Evolutionary conservation across 768 basidiomycete genomes (phyloP), one percentile per base, ranked within the genome.

Genomic region (Boletellus emodensis): DNA sequence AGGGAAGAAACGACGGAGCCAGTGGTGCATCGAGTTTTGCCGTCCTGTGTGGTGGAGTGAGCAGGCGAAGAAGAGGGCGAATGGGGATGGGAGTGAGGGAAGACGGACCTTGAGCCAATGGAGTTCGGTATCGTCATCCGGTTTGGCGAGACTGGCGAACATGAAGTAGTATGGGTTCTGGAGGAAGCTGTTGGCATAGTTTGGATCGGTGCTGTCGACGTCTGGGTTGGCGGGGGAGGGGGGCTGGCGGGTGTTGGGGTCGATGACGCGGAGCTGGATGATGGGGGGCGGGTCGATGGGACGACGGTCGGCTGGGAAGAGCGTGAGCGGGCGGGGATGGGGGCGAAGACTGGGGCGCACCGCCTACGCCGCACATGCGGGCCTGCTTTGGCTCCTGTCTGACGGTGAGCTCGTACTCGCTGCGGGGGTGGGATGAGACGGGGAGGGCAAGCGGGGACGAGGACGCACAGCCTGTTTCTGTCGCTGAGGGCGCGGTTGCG

Each of bases 221-320:
- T 67, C 67, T 32, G 61, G 57, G 6, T 69, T 65, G 3, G 58
- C 51, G 0, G 64, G 52, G 10, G 57, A 56, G 11, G 68, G 68
- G 0, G 64, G 66, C 22, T 64, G 63, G 26, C 65, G 72, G 30
- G 67, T 63, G 24, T 71, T 60, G 9, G 81, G 84, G 71, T 93
- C 87, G 59, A 90, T 75, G 48, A 96, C 90, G 48, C 87, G 84
- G 8, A 97, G 82, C 68, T 95, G 92, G n/a, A 97, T 84, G 71
- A 97, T 94, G 15, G 94, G 94, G 1, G 94, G 93, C 0, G 94
- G 94, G 75, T 97, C 94, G 64, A 97, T 93, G 3, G 94, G 94
- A 34, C 94, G 79, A n/a, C 94, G 81, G 77, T 95, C 94, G 48
- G 91, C 93, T 88, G 71, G 33, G n/a, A 32, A 20, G 46, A 20